Percentiles rank a stretch among this genome's conserved stretches.
Evolutionary conservation across 164 flowering plant species (phyloP).

Genomic region (Echeveria elegans): DNA sequence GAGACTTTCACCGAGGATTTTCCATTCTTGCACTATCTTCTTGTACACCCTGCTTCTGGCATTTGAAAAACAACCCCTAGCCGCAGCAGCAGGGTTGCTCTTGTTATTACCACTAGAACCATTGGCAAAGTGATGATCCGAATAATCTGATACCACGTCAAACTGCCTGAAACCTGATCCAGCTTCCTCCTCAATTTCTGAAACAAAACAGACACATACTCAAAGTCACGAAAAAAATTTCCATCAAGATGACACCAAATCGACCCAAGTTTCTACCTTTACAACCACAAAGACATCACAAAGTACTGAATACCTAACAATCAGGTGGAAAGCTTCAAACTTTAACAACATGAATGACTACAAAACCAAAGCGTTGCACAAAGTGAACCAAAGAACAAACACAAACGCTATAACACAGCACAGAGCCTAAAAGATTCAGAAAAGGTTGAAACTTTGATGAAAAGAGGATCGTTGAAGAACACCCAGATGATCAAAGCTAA

Average conservation of each 20-base stretch:
- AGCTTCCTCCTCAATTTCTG: not conserved
- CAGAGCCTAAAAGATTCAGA: not conserved
- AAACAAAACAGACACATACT: not conserved
- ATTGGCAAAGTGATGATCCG: slow-evolving; percentile 22
- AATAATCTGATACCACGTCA: slow-evolving; percentile 25
- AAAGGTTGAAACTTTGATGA: not conserved
- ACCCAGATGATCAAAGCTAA: not conserved
- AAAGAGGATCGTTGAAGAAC: not conserved
- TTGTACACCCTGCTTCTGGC: slow-evolving; percentile 12
- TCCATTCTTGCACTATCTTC: slow-evolving; percentile 38
- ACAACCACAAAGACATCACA: not conserved
- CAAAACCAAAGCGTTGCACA: not conserved
- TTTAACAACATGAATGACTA: not conserved
- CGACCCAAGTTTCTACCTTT: not conserved
- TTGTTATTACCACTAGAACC: not conserved
- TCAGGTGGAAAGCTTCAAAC: not conserved
- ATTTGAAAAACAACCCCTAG: slow-evolving; percentile 8
- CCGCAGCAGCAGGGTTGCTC: too few relatives aligned
- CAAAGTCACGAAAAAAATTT: not conserved
- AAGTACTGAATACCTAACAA: not conserved
- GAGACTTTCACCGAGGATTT: slow-evolving; percentile 21
- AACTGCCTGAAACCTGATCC: slow-evolving; percentile 16
- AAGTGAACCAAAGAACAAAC: not conserved
- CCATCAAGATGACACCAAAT: too few relatives aligned
- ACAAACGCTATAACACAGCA: not conserved